Conservation (phyloP, 495 filamentous ascomycete species). For the Xylaria intraflava region DNA sequence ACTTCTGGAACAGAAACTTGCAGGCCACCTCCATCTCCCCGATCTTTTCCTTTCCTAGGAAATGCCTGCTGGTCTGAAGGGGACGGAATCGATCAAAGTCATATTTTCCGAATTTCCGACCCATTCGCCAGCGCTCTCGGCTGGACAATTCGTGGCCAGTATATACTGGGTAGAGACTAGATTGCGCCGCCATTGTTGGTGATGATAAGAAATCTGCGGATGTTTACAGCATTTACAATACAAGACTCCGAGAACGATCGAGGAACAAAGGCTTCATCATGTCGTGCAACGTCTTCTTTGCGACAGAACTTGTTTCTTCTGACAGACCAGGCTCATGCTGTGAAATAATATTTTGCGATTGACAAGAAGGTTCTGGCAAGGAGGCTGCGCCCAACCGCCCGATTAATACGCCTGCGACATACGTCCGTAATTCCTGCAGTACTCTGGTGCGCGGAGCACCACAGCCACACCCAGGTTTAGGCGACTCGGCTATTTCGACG, state of each 20-base stretch:
- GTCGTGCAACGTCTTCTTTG: no score
- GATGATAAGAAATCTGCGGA: neutral
- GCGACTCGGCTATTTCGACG: no score
- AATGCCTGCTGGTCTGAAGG: neutral
- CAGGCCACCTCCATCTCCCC: slow-evolving; percentile 19
- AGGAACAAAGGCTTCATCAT: neutral
- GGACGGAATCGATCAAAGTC: slow-evolving; percentile 9
- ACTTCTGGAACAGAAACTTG: slow-evolving; percentile 25
- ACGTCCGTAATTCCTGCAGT: no score
- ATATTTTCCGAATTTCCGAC: slow-evolving; percentile 12
- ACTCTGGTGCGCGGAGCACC: no score
- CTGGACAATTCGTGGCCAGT: neutral
- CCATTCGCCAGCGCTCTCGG: neutral
- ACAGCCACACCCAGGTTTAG: no score
- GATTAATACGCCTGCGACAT: no score
- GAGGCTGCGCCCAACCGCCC: no score
- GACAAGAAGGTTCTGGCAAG: no score
- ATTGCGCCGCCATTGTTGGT: neutral
- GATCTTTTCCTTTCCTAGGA: slow-evolving; percentile 8
- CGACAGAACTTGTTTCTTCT: no score
- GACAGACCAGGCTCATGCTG: no score
- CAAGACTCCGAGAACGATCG: neutral
- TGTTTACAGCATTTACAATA: neutral
- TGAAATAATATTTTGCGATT: no score
- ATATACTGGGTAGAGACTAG: neutral